phyloP scores from a whole-genome alignment of 2,329 filamentous ascomycete genomes.

The Tolypocladium sp. region DNA sequence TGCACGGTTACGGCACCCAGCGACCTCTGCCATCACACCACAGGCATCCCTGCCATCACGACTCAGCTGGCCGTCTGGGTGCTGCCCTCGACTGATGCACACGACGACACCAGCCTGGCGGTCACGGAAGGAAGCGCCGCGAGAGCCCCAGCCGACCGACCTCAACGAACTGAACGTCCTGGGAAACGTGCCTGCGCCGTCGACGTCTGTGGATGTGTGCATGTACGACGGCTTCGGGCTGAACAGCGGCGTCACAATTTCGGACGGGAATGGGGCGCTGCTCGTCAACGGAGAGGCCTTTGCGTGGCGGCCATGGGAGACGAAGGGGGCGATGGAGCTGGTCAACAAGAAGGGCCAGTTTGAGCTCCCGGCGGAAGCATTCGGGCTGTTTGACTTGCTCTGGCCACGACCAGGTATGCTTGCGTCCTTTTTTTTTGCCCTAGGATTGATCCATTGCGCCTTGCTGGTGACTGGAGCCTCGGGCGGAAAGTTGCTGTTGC shows the following conservation, averaged over 20 bases:
- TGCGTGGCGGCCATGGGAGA: slow-evolving; percentile 74
- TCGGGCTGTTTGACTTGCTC: slow-evolving; percentile 66
- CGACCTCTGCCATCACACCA: not conserved
- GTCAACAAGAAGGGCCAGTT: slow-evolving; percentile 73
- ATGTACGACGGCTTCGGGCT: slow-evolving; percentile 77
- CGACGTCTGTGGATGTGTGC: slow-evolving; percentile 77
- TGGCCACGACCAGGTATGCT: slow-evolving; percentile 81
- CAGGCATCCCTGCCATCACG: not conserved
- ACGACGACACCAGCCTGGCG: slow-evolving; percentile 4
- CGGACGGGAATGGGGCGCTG: slow-evolving; percentile 61
- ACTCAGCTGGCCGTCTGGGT: not conserved
- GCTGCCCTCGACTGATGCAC: slow-evolving; percentile 5
- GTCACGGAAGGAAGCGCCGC: slow-evolving; percentile 13
- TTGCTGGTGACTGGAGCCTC: not conserved
- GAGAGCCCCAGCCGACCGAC: slow-evolving; percentile 40
- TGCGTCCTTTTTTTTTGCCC: not conserved
- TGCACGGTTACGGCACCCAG: not conserved
- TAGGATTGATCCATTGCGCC: not conserved
- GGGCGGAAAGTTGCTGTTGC: not conserved
- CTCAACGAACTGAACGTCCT: slow-evolving; percentile 74
- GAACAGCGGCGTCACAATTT: slow-evolving; percentile 67
- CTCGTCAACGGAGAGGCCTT: slow-evolving; percentile 84
- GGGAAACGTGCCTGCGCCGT: slow-evolving; percentile 62
- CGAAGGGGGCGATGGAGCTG: slow-evolving; percentile 36
- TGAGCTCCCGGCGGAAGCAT: slow-evolving; percentile 61